These are phyloP conservation scores for Phellopilus nigrolimitatus DNA, from an alignment of 1,284 basidiomycete genomes.

Conservation along the genomic window DNA sequence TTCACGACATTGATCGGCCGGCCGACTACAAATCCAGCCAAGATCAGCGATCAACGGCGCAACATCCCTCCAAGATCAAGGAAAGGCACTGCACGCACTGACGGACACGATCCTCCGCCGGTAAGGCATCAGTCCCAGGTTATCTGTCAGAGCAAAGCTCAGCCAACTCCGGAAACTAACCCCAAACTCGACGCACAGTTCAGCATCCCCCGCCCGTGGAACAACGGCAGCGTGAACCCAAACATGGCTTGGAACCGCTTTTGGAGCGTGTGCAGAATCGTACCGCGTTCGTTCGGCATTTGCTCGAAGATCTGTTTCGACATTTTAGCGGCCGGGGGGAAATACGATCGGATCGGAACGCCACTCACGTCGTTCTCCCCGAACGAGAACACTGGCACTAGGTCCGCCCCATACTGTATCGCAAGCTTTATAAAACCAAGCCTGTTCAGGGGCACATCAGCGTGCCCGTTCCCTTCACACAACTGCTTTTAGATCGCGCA, in stretches of 20 bases:
- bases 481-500: conserved; percentile 55
- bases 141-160: conserved; percentile 50
- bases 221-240: conserved; percentile 95
- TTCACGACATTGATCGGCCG: conserved; percentile 80
- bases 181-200: conserved; percentile 61
- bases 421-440: conserved; percentile 96
- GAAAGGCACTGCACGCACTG: conserved; percentile 49
- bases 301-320: conserved; percentile 84
- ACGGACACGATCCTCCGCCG: conserved; percentile 93
- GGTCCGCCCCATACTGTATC: conserved; percentile 88
- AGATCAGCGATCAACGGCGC: too few relatives aligned
- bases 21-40: conserved; percentile 76
- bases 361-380: conserved; percentile 91
- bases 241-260: conserved; percentile 88
- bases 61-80: neutral
- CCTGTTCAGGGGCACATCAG: conserved; percentile 31
- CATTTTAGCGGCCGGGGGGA: neutral
- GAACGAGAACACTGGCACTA: conserved; percentile 95
- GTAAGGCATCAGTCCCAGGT: conserved; percentile 89
- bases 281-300: conserved; percentile 92
- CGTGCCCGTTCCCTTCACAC: conserved; percentile 10
- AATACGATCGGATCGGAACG: neutral
- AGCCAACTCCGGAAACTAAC: neutral
- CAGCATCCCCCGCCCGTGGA: conserved; percentile 87
- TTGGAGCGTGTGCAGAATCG: conserved; percentile 82